Base-by-base conservation (phyloP, 345 rosid genomes). In the Stellera chamaejasme region DNA sequence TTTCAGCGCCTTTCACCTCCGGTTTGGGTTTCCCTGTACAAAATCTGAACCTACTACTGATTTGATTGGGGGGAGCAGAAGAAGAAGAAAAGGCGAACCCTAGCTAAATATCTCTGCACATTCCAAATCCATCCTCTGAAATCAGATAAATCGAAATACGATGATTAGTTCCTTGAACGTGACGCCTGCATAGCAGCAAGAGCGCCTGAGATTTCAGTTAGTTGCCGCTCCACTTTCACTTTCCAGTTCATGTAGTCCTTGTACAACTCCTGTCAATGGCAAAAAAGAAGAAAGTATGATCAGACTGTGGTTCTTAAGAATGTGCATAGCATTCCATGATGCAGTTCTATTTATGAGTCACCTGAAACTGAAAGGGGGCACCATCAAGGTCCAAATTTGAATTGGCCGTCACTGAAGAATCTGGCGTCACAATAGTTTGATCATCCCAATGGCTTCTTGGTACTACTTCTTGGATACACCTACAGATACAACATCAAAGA, bases 161-260 rank as follows among this genome's bases (percentile, higher is more conserved):
- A 25, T 63, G 53, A 58, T 66, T 69, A 32, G 39, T 32, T 32
- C 39, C 39, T 32, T 32, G 39, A 71, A 66, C 61, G 74, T 43
- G 83, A 64, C 51, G 74, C 62, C 79, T 80, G 80, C 72, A 88
- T 60, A 45, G 61, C 77, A 48, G 66, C 59, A 46, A 88, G 69
- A 11, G 88, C 56, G 66, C 74, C 73, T 27, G 82, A 69, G 43
- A 83, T 65, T 66, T 85, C 90, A 45, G 63, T 63, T 66, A 92
- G 71, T 78, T 80, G 98, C 66, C 83, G 79, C 69, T 88, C 96
- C 53, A 78, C 73, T 73, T 85, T 84, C 19, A 67, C 81, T 72
- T 81, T 92, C 98, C 98, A 88, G 36, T 81, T 75, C 61, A 71
- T 58, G 64, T 80, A 60, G 69, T 92, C 96, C 70, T 87, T 83